These are phyloP conservation scores for Yueomyces sp. DNA, from an alignment of 805 yeast species.

Conservation along the genomic window DNA sequence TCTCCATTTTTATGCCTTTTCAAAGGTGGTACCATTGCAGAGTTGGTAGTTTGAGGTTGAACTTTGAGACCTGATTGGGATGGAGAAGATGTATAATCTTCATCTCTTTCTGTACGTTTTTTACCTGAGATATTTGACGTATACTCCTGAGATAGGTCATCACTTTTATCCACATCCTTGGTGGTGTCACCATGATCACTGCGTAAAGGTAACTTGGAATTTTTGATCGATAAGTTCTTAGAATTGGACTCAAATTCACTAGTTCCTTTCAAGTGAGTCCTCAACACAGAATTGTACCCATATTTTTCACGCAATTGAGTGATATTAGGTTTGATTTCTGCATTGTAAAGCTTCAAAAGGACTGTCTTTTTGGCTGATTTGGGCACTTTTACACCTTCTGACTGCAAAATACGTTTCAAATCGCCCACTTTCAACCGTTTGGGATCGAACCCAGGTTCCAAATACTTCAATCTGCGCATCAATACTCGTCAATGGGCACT, in stretches of 20 bases:
- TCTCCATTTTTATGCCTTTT: too few relatives aligned
- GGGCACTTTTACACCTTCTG: conserved; percentile 43
- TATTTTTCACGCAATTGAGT: conserved; percentile 22
- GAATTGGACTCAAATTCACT: background rate
- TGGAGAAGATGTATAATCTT: too few relatives aligned
- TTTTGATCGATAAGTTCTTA: background rate
- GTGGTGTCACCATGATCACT: background rate
- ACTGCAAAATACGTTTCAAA: conserved; percentile 49
- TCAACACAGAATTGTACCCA: background rate
- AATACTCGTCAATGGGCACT: conserved; percentile 2
- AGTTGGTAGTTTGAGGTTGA: too few relatives aligned
- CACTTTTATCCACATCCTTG: conserved; percentile 16
- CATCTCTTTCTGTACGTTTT: too few relatives aligned
- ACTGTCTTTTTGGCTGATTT: conserved; percentile 55
- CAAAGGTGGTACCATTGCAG: too few relatives aligned
- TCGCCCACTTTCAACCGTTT: conserved; percentile 49
- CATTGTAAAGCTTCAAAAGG: conserved; percentile 41
- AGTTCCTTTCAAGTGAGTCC: background rate
- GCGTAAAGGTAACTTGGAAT: background rate
- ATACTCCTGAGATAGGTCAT: background rate
- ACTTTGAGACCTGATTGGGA: too few relatives aligned
- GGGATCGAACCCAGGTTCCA: conserved; percentile 46
- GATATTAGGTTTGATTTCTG: conserved; percentile 37
- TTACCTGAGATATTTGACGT: background rate
- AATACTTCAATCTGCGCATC: conserved; percentile 2